Base-by-base conservation (phyloP, 257 asterid genomes). In the Forsythia viridissima region DNA sequence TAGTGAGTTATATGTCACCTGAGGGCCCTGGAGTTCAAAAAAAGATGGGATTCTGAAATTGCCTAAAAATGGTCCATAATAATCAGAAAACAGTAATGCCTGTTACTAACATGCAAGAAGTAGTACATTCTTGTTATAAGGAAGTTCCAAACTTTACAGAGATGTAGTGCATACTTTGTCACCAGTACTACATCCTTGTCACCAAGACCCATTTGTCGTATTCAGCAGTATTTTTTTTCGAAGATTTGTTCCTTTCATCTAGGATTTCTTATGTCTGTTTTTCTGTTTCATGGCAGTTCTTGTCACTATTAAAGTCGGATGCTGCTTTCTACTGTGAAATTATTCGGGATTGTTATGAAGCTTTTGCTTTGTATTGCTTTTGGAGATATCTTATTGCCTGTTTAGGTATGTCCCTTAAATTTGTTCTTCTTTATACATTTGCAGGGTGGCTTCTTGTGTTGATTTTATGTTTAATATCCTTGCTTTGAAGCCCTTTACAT, bases 361-460 rank as follows among this genome's bases (percentile, higher is more conserved):
- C 99, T 61, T 93, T 95, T 84, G 99, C 99, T 18, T 84, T 95
- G 81, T 95, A 95, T 85, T 95, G 98, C 97, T 95, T 95, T 71
- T 98, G 93, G 92, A 95, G 99, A 85, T 95, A 95, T 84, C 97
- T 95, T 81, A 95, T 95, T 75, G 99, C 99, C 84, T 93, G 99
- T 89, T 90, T 95, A 86, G 99, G 99, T 93, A 88, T 80, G 94
- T 80, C 76, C 30, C 24, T 8, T 16, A n/a, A 16, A 5, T 7
- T 55, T 55, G 2, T 48, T 48, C 18, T 18, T 55, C 10, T n/a
- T 16, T 18, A 7, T 16, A 55, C 74, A 55, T 77, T 84, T 75
- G 75, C 70, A 68, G 73, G 52, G 40, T 48, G 34, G 16, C 75
- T 63, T 13, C n/a, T 55, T 55, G 5, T 1, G 9, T 55, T 55